Percentiles rank a stretch among this genome's conserved stretches.
Evolutionary conservation across 2,329 filamentous ascomycete species (phyloP).

Genomic region (Xylaria sp.): DNA sequence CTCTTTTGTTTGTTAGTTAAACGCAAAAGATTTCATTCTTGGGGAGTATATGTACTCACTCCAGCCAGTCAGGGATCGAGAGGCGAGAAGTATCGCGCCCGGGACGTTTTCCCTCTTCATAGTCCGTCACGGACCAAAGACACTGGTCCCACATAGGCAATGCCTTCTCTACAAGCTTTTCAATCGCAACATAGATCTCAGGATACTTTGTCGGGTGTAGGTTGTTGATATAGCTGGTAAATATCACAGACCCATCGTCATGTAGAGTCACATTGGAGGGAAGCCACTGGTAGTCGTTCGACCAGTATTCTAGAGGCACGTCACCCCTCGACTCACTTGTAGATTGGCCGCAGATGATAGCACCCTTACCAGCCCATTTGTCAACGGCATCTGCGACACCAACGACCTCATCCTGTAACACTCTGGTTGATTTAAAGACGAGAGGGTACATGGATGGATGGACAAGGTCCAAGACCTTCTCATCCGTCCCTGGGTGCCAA

Average conservation of each 20-base stretch:
- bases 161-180: conserved; percentile 51
- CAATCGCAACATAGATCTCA: conserved; percentile 51
- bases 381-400: conserved; percentile 44
- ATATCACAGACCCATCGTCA: conserved; percentile 44
- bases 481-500: conserved; percentile 66
- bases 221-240: conserved; percentile 60
- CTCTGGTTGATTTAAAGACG: conserved; percentile 56
- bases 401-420: conserved; percentile 51
- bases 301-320: conserved; percentile 44
- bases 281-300: conserved; percentile 58
- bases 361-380: conserved; percentile 46
- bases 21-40: too few relatives aligned
- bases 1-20: conserved; percentile 19
- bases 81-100: conserved; percentile 4
- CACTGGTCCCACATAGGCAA: conserved; percentile 57
- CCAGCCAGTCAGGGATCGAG: background rate
- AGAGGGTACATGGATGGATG: conserved; percentile 70
- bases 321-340: background rate
- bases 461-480: conserved; percentile 67
- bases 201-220: conserved; percentile 51
- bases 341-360: conserved; percentile 22
- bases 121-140: conserved; percentile 20
- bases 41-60: background rate
- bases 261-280: conserved; percentile 53
- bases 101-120: background rate